Evolutionary conservation across 345 rosid species (phyloP), one percentile per base, ranked within the genome.

Genomic region (Ceriops decandra): DNA sequence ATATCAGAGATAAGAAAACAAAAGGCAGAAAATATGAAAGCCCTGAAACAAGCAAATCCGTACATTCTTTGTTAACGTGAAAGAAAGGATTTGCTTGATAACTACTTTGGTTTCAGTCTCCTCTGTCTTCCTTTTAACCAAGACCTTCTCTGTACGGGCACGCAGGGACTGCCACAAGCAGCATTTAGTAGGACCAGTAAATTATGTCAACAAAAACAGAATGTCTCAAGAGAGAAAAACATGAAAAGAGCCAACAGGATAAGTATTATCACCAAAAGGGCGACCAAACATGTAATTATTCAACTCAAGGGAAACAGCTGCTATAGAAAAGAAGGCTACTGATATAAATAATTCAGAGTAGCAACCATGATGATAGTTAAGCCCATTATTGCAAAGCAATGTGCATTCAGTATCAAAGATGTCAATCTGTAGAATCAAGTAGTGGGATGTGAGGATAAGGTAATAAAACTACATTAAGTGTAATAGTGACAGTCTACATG

Each of bases 51-150:
- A 5, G 3, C 2, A 60, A 21, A 47, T 35, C 51, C 24, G 57
- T 67, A 87, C 95, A 90, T 89, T 82, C 72, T 88, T 90, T 10
- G 90, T 88, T 68, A 92, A 82, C 15, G 93, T 84, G 80, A 92
- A 92, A 66, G 95, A 84, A 72, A 92, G 84, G 64, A 92, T 70
- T 78, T 87, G 89, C 84, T 87, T 86, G 69, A 86, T 65, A 65
- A 70, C 86, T 79, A 75, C 66, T 74, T 76, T 79, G 59, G 92
- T 77, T 75, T 77, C 88, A 22, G 75, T 49, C 33, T 80, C 92
- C 68, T 73, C 85, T 58, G 30, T 66, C 57, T 78, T 84, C 32
- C 71, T 79, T 73, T 82, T 71, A 69, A 81, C 82, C 74, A 83
- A 76, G 72, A 85, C 82, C 72, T 76, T 90, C 66, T 88, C 85